phyloP scores from a whole-genome alignment of 2,329 filamentous ascomycete genomes.

The Ustilaginoidea virens region DNA sequence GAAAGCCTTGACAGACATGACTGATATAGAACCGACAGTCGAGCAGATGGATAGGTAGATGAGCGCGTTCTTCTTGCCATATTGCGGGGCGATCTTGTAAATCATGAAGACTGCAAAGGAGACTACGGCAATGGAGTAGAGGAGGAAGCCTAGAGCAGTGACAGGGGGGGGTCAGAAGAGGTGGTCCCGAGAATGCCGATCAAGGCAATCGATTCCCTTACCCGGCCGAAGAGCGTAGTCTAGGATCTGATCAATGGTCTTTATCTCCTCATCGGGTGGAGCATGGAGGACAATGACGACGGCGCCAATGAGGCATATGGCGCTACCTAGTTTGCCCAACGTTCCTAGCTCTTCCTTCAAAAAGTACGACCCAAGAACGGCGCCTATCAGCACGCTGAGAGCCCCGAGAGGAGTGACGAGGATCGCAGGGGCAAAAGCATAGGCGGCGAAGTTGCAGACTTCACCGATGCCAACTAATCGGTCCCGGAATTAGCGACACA shows the following conservation, averaged over 20 bases:
- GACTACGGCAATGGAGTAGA: constrained; percentile 69
- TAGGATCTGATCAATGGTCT: constrained; percentile 84
- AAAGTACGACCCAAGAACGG: constrained; percentile 89
- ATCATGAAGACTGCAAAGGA: constrained; percentile 90
- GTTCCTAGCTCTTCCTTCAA: constrained; percentile 80
- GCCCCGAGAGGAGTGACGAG: constrained; percentile 90
- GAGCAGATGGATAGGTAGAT: constrained; percentile 97
- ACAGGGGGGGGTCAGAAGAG: neutral
- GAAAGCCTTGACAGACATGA: constrained; percentile 99
- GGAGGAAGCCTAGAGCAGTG: constrained; percentile 55
- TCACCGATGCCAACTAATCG: constrained; percentile 73
- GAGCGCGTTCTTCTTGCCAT: constrained; percentile 90
- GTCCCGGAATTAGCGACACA: constrained; percentile 2
- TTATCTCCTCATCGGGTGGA: constrained; percentile 80
- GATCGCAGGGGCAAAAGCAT: constrained; percentile 97
- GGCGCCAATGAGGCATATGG: constrained; percentile 87
- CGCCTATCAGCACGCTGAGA: constrained; percentile 85
- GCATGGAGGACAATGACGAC: constrained; percentile 97
- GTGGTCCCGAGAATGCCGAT: too few species aligned
- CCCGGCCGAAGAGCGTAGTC: constrained; percentile 82
- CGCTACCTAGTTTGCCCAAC: constrained; percentile 85
- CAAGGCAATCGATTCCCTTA: constrained; percentile 22
- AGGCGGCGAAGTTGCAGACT: constrained; percentile 93
- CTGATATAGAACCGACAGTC: constrained; percentile 88
- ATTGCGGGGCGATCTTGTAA: constrained; percentile 75